These are phyloP conservation scores for Trichothecium roseum DNA, from an alignment of 2,329 filamentous ascomycete species.

Conservation along the genomic window DNA sequence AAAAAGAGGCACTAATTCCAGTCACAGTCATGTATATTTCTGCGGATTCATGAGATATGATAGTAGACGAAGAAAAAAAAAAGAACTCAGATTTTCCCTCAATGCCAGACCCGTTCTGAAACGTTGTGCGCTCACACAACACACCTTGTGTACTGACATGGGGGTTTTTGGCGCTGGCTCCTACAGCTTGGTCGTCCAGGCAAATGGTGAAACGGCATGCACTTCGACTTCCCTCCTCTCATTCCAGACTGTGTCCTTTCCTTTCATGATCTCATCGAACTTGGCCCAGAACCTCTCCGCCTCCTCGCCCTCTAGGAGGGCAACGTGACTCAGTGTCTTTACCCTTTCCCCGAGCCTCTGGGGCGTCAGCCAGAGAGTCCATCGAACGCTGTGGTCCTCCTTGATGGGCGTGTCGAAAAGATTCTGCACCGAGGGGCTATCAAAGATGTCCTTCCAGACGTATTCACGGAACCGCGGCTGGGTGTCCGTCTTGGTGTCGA, in stretches of 20 bases:
- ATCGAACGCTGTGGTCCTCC: conserved; percentile 39
- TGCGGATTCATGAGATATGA: conserved; percentile 38
- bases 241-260: conserved; percentile 42
- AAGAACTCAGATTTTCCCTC: conserved; percentile 9
- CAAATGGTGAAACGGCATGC: conserved; percentile 53
- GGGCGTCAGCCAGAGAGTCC: conserved; percentile 46
- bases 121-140: background rate
- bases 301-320: conserved; percentile 41
- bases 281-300: conserved; percentile 35
- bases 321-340: conserved; percentile 58
- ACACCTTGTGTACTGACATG: background rate
- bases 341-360: conserved; percentile 55
- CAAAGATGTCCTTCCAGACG: conserved; percentile 55
- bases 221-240: conserved; percentile 51
- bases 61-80: conserved; percentile 2
- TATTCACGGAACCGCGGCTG: conserved; percentile 54
- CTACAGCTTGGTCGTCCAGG: conserved; percentile 46
- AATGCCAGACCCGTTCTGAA: background rate
- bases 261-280: conserved; percentile 44
- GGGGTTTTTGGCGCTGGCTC: too few relatives aligned
- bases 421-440: conserved; percentile 40
- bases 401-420: conserved; percentile 53
- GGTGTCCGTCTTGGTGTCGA: conserved; percentile 40
- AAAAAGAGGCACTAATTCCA: conserved; percentile 1
- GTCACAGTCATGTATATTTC: conserved; percentile 59